Evolutionary conservation across 2,329 filamentous ascomycete genomes (phyloP), one percentile per base, ranked within the genome.

Genomic region (Scedosporium dehoogii): DNA sequence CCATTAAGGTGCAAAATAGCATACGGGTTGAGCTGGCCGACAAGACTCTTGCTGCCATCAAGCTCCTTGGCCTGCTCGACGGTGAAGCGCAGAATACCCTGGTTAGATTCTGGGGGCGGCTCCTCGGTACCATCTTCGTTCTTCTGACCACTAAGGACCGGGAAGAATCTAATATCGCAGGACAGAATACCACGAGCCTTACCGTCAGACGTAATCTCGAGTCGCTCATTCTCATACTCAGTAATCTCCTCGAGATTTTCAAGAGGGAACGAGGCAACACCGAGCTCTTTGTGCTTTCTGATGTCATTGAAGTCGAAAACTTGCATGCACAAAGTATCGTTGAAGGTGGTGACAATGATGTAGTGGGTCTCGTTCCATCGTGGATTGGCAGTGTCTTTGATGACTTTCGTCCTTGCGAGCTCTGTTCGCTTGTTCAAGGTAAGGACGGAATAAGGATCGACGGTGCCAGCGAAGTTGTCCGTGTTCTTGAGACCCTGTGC

Each of bases 311-410:
- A 97, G 73, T 99, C 94, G 70, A 87, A 96, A 33, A 96, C 74
- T 62, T 89, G 85, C 62, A 99, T 82, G 23, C 93, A 94, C 62
- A 99, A 80, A 29, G 89, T 83, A 72, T 99, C 94, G 63, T 89
- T 90, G 71, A 96, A 89, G 3, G 91, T 96, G 1, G 91, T 96
- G 67, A 99, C 82, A 66, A 99, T 94, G 68, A 97, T 85, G 72
- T 97, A 97, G 71, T 97, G 86, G 0, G 94, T 99, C 76, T 99
- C 93, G 70, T 94, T 96, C 94, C 94, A 99, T 69, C 88, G 85
- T 6, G 94, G 94, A 70, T 91, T 96, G 59, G 87, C 79, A 62
- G 89, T 94, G 70, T 97, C 91, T 64, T 88, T 84, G 65, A 97
- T 78, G 2, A 86, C 90, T 81, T 97, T 97, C 55, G 94, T 99